Conservation (phyloP, 345 rosid species). For the Euphorbia lathyris region DNA sequence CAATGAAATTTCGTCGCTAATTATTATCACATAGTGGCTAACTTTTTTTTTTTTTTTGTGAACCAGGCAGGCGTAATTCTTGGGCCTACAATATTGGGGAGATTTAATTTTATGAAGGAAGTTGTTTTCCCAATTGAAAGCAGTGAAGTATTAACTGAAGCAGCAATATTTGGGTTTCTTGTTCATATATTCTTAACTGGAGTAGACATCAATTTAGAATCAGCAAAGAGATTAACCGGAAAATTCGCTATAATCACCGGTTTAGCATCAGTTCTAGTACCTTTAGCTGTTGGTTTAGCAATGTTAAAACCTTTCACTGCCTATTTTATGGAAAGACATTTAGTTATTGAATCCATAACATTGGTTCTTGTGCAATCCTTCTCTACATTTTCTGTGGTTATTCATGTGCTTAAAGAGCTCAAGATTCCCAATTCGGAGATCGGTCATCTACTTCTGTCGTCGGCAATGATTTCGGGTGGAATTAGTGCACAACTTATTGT, state of each 20-base stretch:
- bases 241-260: slow-evolving; percentile 22
- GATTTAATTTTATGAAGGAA: not conserved
- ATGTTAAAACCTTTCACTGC: not conserved
- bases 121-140: not conserved
- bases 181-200: slow-evolving; percentile 26
- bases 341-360: no score
- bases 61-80: slow-evolving; percentile 4
- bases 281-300: not conserved
- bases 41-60: not conserved
- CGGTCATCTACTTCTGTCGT: not conserved
- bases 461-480: not conserved
- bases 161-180: slow-evolving; percentile 16
- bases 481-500: no score
- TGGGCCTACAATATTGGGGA: not conserved
- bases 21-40: no score
- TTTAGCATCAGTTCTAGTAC: not conserved
- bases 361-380: slow-evolving; percentile 15
- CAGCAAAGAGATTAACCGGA: slow-evolving; percentile 21
- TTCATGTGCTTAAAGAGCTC: not conserved
- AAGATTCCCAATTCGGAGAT: not conserved
- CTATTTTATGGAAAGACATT: not conserved
- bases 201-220: slow-evolving; percentile 28
- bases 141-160: not conserved
- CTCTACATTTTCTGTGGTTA: slow-evolving; percentile 21
- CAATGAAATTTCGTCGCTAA: no score